Percentiles rank a stretch among this genome's conserved stretches.
Evolutionary conservation across 352 stramenopile species (phyloP).

Genomic region (Albugo laibachii): DNA sequence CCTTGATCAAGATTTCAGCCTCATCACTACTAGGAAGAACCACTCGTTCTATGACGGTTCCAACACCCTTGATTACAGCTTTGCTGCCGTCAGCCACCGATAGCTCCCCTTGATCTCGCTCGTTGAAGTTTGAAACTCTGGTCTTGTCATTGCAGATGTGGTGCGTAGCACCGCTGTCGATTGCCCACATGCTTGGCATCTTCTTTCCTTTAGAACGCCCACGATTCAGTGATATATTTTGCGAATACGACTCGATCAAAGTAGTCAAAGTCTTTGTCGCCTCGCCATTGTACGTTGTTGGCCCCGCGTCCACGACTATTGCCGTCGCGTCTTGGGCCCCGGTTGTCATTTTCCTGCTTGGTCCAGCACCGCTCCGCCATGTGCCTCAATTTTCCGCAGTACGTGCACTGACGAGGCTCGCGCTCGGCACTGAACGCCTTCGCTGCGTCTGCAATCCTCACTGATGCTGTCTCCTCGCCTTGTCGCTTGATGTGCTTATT

Average conservation of each 20-base stretch:
- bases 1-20: slow-evolving; percentile 4
- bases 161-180: slow-evolving; percentile 8
- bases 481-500: slow-evolving; percentile 8
- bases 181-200: not conserved
- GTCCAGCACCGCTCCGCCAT: slow-evolving; percentile 4
- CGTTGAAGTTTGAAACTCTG: no score
- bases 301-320: slow-evolving; percentile 2
- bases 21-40: slow-evolving; percentile 4
- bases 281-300: no score
- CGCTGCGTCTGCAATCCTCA: slow-evolving; percentile 4
- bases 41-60: slow-evolving; percentile 1
- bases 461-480: slow-evolving; percentile 7
- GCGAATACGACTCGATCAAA: slow-evolving; percentile 7
- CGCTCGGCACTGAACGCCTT: slow-evolving; percentile 7
- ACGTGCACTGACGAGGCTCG: slow-evolving; percentile 2
- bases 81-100: slow-evolving; percentile 5
- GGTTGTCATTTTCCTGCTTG: no score
- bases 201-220: slow-evolving; percentile 2
- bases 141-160: not conserved
- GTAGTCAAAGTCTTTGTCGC: not conserved
- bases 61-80: slow-evolving; percentile 2
- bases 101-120: no score
- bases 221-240: slow-evolving; percentile 6
- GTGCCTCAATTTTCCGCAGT: slow-evolving; percentile 8
- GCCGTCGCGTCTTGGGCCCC: slow-evolving; percentile 1